These are phyloP conservation scores for Kluyveromyces starmeri DNA, from an alignment of 805 yeast genomes.

Conservation along the genomic window DNA sequence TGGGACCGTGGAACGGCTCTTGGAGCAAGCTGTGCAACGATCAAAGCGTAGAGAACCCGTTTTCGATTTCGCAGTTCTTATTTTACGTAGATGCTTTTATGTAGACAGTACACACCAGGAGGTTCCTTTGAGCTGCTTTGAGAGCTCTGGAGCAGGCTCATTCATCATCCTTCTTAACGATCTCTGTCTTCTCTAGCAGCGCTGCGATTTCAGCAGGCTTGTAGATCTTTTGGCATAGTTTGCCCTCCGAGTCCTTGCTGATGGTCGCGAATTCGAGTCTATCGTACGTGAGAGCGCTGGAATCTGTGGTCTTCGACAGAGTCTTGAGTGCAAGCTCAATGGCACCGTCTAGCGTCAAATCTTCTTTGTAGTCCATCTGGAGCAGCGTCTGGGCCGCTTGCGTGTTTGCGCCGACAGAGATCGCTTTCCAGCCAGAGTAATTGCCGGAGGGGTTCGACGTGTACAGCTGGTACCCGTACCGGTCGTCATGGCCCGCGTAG, in stretches of 20 bases:
- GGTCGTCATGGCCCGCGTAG: constrained; percentile 91
- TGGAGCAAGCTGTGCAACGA: too few species aligned
- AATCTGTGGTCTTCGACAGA: constrained; percentile 88
- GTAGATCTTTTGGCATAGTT: constrained; percentile 67
- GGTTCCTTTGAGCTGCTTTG: too few species aligned
- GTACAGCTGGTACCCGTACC: constrained; percentile 83
- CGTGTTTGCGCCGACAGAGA: constrained; percentile 92
- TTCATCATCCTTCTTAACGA: constrained; percentile 49
- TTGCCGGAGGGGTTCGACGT: constrained; percentile 97
- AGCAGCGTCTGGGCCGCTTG: constrained; percentile 92
- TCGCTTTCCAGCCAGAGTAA: constrained; percentile 98
- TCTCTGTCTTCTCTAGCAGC: constrained; percentile 63
- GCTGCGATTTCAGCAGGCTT: constrained; percentile 66
- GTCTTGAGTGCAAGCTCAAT: constrained; percentile 84
- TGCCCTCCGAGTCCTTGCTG: constrained; percentile 38
- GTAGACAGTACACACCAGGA: too few species aligned
- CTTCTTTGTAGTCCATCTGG: constrained; percentile 91
- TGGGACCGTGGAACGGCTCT: too few species aligned
- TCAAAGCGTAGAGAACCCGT: too few species aligned
- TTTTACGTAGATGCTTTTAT: too few species aligned
- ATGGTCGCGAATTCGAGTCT: constrained; percentile 91
- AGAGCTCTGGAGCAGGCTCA: neutral
- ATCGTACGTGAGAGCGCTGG: constrained; percentile 74
- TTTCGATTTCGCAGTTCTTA: too few species aligned
- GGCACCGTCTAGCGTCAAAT: constrained; percentile 63